These are phyloP conservation scores for Colletotrichum costaricense DNA, from an alignment of 2,329 filamentous ascomycete species.

Conservation along the genomic window DNA sequence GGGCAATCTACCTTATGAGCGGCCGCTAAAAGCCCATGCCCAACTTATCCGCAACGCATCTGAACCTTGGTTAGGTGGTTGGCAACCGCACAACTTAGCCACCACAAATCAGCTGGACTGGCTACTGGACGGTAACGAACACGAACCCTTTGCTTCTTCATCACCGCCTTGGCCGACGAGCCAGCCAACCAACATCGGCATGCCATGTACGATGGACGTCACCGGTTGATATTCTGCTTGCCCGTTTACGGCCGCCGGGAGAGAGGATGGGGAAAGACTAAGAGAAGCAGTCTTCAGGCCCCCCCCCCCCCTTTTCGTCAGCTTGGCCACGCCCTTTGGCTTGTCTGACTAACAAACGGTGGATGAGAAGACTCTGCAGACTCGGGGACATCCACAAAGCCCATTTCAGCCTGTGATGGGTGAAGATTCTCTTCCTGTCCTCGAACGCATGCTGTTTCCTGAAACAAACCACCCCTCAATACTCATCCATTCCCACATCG, in stretches of 20 bases:
- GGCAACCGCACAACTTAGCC: no score
- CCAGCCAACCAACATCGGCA: background rate
- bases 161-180: background rate
- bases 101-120: background rate
- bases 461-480: conserved; percentile 4
- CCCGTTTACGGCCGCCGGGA: background rate
- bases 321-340: background rate
- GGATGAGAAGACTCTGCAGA: background rate
- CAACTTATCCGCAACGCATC: conserved; percentile 24
- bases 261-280: no score
- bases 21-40: background rate
- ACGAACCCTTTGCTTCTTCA: conserved; percentile 5
- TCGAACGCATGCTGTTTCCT: background rate
- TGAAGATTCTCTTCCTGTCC: background rate
- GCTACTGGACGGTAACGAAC: background rate
- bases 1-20: background rate
- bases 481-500: conserved; percentile 10
- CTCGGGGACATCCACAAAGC: background rate
- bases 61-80: background rate
- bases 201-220: background rate
- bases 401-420: background rate
- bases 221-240: background rate
- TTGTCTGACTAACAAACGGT: background rate
- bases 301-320: background rate
- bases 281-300: background rate